Evolutionary conservation across 768 basidiomycete species (phyloP), one percentile per base, ranked within the genome.

Genomic region (Lactifluus pinguis): DNA sequence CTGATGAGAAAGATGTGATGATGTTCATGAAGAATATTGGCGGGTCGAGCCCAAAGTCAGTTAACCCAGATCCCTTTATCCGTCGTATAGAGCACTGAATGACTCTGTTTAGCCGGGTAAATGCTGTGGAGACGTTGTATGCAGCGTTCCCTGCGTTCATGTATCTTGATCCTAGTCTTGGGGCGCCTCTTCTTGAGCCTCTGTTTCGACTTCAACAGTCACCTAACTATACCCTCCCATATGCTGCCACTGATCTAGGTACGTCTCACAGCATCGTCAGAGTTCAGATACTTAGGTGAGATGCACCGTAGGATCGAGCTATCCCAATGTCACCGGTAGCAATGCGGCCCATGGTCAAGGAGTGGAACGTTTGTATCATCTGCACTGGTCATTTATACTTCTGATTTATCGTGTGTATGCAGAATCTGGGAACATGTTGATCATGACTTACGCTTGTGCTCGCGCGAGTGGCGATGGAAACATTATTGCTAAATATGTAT

Each of bases 51-150:
- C 2, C 50, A 81, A 74, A 79, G 82, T 79, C 64, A 41, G 54
- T 53, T 48, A 25, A 25, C 38, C 5, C 14, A 11, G 11, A 29
- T 42, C 17, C 13, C 9, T 34, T 47, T 57, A n/a, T 61, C 36
- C 42, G 9, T 49, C 7, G 17, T n/a, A 39, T n/a, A 51, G 6
- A 44, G n/a, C 38, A 49, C 32, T 54, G 11, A 19, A 51, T 60
- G 47, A 57, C 34, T 47, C n/a, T 41, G 29, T 49, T 29, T n/a
- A 63, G 48, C 32, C 55, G 62, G 29, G 75, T 73, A 9, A 81
- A 77, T 63, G 75, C 83, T 1, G 80, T 84, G 9, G 83, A 86
- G 58, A 80, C 83, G 25, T 73, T 80, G 25, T 80, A 73, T 62
- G 71, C 79, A 25, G 65, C 81, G 7, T 83, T 79, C 68, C 83